Evolutionary conservation across 352 stramenopile genomes (phyloP).

Genomic region (Phytopythium montanum): DNA sequence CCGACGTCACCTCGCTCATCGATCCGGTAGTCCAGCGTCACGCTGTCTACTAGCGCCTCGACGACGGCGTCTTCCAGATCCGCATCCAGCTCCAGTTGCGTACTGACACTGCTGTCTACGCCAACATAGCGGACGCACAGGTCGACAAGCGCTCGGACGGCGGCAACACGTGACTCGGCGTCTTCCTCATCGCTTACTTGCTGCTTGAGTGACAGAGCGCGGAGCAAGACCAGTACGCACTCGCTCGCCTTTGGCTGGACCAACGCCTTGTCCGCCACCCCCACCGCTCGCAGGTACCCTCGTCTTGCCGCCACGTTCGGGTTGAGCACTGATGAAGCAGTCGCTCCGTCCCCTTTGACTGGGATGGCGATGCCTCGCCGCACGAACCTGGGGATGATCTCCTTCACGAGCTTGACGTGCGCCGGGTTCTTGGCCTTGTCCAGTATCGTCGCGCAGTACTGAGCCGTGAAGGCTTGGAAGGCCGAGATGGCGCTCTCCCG

Average conservation of each 20-base stretch:
- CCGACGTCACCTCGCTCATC: constrained; percentile 98
- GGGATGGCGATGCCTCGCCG: constrained; percentile 36
- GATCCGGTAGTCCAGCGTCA: constrained; percentile 94
- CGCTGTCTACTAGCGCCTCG: constrained; percentile 75
- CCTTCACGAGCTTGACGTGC: constrained; percentile 44
- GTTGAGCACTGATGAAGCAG: constrained; percentile 24
- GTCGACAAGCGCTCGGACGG: constrained; percentile 88
- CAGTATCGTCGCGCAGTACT: constrained; percentile 86
- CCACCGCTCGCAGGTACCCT: constrained; percentile 66
- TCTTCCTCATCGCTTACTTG: constrained; percentile 79
- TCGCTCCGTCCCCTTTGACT: constrained; percentile 11
- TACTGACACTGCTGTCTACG: constrained; percentile 3
- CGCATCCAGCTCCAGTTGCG: constrained; percentile 36
- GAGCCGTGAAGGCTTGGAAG: constrained; percentile 76
- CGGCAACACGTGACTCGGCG: constrained; percentile 95
- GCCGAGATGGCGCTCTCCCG: constrained; percentile 86
- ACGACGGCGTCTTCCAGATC: constrained; percentile 65
- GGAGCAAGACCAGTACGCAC: constrained; percentile 34
- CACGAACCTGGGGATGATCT: constrained; percentile 61
- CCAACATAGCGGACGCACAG: constrained; percentile 59
- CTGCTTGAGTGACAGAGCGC: constrained; percentile 36
- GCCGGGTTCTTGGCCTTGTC: constrained; percentile 31
- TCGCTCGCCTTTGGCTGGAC: constrained; percentile 25
- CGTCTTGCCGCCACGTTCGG: constrained; percentile 88
- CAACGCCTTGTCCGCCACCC: constrained; percentile 33